Percentiles rank a stretch among this genome's conserved stretches.
Evolutionary conservation across 352 stramenopile species (phyloP).

Genomic region (Elongisporangium anandrum): DNA sequence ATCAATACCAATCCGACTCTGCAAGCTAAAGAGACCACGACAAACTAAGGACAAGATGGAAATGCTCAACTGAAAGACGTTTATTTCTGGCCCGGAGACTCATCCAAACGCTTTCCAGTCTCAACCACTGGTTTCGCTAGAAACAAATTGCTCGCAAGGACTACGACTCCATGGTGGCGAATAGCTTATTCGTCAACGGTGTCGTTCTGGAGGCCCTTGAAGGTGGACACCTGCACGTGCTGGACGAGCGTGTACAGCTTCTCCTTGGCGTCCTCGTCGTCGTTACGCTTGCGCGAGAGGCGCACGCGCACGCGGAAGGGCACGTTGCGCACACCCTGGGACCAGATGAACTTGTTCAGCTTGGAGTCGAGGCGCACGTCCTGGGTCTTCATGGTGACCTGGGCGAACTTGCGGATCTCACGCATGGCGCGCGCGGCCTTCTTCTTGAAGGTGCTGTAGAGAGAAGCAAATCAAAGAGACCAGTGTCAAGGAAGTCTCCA

Average conservation of each 20-base stretch:
- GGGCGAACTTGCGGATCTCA: slow-evolving; percentile 97
- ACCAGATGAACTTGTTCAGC: slow-evolving; percentile 98
- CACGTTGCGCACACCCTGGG: slow-evolving; percentile 97
- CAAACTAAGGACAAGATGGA: slow-evolving; percentile 2
- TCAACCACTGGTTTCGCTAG: slow-evolving; percentile 2
- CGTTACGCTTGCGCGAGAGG: slow-evolving; percentile 97
- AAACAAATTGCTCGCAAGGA: not conserved
- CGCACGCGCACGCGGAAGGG: slow-evolving; percentile 96
- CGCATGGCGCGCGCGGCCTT: slow-evolving; percentile 96
- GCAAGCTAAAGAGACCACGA: not conserved
- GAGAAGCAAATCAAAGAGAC: slow-evolving; percentile 11
- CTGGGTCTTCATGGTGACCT: slow-evolving; percentile 96
- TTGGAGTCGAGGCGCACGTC: slow-evolving; percentile 95
- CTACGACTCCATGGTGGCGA: not conserved
- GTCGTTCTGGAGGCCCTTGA: slow-evolving; percentile 97
- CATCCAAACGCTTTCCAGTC: slow-evolving; percentile 1
- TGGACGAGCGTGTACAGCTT: slow-evolving; percentile 99
- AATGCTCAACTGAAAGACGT: slow-evolving; percentile 17
- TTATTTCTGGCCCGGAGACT: slow-evolving; percentile 1
- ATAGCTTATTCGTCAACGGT: slow-evolving; percentile 89
- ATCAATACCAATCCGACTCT: not conserved
- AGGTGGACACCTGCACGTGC: slow-evolving; percentile 94
- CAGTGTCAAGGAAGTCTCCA: slow-evolving; percentile 84
- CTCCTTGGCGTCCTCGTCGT: slow-evolving; percentile 98
- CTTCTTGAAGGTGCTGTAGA: slow-evolving; percentile 94